These are phyloP conservation scores for Primulina tabacum DNA, from an alignment of 257 asterid species.

Conservation along the genomic window DNA sequence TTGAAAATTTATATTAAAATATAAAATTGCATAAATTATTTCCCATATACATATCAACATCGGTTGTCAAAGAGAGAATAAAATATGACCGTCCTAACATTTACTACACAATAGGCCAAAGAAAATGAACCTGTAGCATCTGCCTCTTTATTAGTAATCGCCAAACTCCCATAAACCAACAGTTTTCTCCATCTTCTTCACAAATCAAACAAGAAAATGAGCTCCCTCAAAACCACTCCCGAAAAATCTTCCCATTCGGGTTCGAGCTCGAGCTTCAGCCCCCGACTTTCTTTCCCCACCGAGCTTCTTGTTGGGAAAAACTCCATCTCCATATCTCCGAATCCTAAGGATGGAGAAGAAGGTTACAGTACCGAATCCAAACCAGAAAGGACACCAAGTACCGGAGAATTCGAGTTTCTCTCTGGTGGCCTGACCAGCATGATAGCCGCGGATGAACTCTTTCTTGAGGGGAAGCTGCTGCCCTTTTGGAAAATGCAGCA, in stretches of 20 bases:
- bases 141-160: neutral
- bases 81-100: neutral
- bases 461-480: slow-evolving; percentile 67
- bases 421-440: slow-evolving; percentile 40
- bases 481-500: slow-evolving; percentile 63
- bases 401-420: slow-evolving; percentile 70
- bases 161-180: neutral
- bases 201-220: neutral
- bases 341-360: slow-evolving; percentile 31
- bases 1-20: too few relatives aligned
- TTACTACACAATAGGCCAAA: neutral
- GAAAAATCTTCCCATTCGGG: slow-evolving; percentile 27
- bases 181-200: neutral
- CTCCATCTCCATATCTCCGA: slow-evolving; percentile 70
- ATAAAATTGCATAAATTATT: too few relatives aligned
- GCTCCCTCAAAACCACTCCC: slow-evolving; percentile 26
- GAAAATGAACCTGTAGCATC: neutral
- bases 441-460: slow-evolving; percentile 79
- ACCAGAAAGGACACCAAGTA: neutral
- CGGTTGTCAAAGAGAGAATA: too few relatives aligned
- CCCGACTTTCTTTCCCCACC: slow-evolving; percentile 74
- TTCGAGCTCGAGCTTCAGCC: slow-evolving; percentile 35
- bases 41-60: too few relatives aligned
- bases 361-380: neutral
- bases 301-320: slow-evolving; percentile 47